Percentiles rank a stretch among this genome's conserved stretches.
These are phyloP conservation scores for Zalerion maritima DNA, from an alignment of 495 filamentous ascomycete genomes.

Conservation along the genomic window DNA sequence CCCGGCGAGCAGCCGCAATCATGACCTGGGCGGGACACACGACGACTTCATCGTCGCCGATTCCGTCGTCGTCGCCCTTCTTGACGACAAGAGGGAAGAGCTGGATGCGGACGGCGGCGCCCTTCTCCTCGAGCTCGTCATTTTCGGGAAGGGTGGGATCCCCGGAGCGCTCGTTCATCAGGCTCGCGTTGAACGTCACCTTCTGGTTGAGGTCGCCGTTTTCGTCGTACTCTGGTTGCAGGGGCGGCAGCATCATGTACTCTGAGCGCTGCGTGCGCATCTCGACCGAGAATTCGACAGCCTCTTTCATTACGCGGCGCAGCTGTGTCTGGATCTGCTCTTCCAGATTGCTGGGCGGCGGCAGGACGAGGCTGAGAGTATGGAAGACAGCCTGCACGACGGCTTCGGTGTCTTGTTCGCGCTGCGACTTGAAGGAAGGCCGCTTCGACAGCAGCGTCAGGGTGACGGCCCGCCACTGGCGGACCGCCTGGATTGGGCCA, in stretches of 20 bases:
- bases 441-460: conserved; percentile 73
- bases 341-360: conserved; percentile 63
- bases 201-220: conserved; percentile 75
- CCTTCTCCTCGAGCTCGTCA: conserved; percentile 57
- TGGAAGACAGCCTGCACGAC: conserved; percentile 74
- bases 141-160: conserved; percentile 42
- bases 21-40: conserved; percentile 90
- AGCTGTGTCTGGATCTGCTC: conserved; percentile 63
- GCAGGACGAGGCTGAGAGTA: conserved; percentile 63
- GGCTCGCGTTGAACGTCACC: conserved; percentile 69
- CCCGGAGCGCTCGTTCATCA: conserved; percentile 86
- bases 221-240: conserved; percentile 90
- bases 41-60: conserved; percentile 80
- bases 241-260: conserved; percentile 91
- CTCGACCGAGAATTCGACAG: conserved; percentile 78
- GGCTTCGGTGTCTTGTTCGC: conserved; percentile 73
- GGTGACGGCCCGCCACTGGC: conserved; percentile 91
- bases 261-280: conserved; percentile 94
- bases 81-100: conserved; percentile 91
- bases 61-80: conserved; percentile 75
- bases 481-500: conserved; percentile 65
- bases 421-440: conserved; percentile 55
- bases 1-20: conserved; percentile 25
- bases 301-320: conserved; percentile 64
- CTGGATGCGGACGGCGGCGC: conserved; percentile 73